Evolutionary conservation across 1,284 basidiomycete genomes (phyloP).

Genomic region (Naganishia sp.): DNA sequence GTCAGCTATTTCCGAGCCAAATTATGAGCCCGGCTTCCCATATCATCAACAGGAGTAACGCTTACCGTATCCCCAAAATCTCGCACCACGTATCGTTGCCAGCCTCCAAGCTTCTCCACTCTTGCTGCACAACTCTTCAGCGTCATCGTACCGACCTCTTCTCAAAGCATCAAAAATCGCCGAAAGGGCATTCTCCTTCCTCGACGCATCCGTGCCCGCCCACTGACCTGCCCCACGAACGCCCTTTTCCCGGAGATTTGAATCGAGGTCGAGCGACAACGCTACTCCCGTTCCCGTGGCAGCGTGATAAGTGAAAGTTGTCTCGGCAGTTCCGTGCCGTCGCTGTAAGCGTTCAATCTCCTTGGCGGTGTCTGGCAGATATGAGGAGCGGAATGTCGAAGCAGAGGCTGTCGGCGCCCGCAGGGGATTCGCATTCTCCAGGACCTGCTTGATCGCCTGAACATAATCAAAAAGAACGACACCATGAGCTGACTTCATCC

Average conservation of each 20-base stretch:
- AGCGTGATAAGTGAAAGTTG: not conserved
- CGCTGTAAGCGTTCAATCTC: constrained; percentile 22
- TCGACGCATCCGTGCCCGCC: constrained; percentile 25
- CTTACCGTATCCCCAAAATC: constrained; percentile 28
- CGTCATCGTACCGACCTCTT: constrained; percentile 73
- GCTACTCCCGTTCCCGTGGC: constrained; percentile 15
- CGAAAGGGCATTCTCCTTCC: constrained; percentile 20
- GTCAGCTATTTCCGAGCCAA: constrained; percentile 28
- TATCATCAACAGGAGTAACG: not conserved
- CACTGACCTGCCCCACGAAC: constrained; percentile 27
- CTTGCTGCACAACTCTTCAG: constrained; percentile 76
- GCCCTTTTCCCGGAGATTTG: constrained; percentile 26
- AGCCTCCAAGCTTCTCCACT: constrained; percentile 84
- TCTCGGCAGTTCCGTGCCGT: constrained; percentile 11
- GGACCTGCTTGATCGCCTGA: constrained; percentile 29
- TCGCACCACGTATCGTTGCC: constrained; percentile 32
- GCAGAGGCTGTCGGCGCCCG: constrained; percentile 2
- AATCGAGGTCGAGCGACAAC: constrained; percentile 32
- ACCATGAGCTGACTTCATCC: not conserved
- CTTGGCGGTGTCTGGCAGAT: constrained; percentile 27
- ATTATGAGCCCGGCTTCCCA: not conserved
- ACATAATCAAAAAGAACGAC: not conserved
- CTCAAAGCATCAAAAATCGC: constrained; percentile 35
- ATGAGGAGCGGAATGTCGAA: constrained; percentile 23
- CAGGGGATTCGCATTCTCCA: constrained; percentile 26